phyloP scores from a whole-genome alignment of 2,329 filamentous ascomycete species.

The Fusarium sp. region DNA sequence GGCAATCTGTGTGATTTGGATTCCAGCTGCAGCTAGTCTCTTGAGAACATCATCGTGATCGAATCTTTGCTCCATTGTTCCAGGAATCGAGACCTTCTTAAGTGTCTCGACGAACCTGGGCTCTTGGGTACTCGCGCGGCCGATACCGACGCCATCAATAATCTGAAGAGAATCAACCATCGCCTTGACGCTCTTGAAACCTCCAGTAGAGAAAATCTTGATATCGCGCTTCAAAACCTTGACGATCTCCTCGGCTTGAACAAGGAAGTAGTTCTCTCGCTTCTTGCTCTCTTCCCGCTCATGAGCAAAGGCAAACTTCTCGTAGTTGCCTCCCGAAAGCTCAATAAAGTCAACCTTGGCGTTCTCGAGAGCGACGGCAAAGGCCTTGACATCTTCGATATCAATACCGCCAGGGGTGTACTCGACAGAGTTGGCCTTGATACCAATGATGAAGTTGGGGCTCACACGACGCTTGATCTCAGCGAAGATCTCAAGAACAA shows the following conservation, averaged over 20 bases:
- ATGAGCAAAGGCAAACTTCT: constrained; percentile 60
- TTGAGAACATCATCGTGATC: constrained; percentile 14
- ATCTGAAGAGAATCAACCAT: constrained; percentile 23
- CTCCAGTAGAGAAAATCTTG: constrained; percentile 27
- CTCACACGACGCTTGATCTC: constrained; percentile 57
- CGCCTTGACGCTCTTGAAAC: constrained; percentile 14
- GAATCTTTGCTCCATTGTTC: constrained; percentile 8
- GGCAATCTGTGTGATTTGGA: constrained; percentile 22
- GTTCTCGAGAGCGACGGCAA: constrained; percentile 57
- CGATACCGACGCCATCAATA: constrained; percentile 21
- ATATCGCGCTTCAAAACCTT: constrained; percentile 23
- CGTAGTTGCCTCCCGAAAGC: constrained; percentile 66
- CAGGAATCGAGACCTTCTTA: not conserved
- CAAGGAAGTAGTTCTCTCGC: constrained; percentile 66
- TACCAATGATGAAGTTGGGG: constrained; percentile 55
- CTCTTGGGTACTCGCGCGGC: constrained; percentile 15
- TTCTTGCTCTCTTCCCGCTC: constrained; percentile 62
- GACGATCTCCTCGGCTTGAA: constrained; percentile 63
- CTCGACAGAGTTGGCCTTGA: constrained; percentile 65
- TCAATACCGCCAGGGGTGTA: constrained; percentile 61
- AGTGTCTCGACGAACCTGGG: constrained; percentile 4
- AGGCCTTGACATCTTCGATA: constrained; percentile 58
- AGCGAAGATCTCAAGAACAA: constrained; percentile 54
- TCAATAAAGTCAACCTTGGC: constrained; percentile 65
- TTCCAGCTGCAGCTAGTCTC: constrained; percentile 9